phyloP scores from a whole-genome alignment of 179 eudicot genomes.

The Gypsophila paniculata region DNA sequence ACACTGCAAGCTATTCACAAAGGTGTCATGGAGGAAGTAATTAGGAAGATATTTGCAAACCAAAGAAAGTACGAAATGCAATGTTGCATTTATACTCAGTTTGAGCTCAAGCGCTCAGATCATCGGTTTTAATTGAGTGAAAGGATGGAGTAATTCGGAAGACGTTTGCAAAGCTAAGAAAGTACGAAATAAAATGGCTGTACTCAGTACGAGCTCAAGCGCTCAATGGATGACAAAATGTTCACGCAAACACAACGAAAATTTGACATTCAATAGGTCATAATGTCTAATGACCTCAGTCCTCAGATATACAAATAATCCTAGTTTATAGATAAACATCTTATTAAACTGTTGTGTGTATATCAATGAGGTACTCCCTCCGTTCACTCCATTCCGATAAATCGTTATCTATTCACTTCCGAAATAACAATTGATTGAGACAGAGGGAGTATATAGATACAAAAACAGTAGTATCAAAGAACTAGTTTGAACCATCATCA shows the following conservation, averaged over 20 bases:
- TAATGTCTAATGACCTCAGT: no score
- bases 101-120: no score
- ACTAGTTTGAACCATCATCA: slow-evolving; percentile 23
- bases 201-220: background rate
- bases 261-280: background rate
- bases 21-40: background rate
- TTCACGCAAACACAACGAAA: background rate
- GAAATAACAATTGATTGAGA: no score
- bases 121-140: no score
- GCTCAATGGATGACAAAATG: background rate
- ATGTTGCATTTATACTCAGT: no score
- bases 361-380: slow-evolving; percentile 1
- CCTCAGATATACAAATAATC: background rate
- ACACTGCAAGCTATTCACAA: background rate
- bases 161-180: no score
- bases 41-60: no score
- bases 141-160: no score
- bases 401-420: no score
- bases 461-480: background rate
- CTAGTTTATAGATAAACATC: background rate
- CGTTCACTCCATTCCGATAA: no score
- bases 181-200: background rate
- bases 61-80: no score
- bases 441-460: background rate
- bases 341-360: slow-evolving; percentile 10